Evolutionary conservation across 2,329 filamentous ascomycete species (phyloP).

Genomic region (Exophiala spinifera): DNA sequence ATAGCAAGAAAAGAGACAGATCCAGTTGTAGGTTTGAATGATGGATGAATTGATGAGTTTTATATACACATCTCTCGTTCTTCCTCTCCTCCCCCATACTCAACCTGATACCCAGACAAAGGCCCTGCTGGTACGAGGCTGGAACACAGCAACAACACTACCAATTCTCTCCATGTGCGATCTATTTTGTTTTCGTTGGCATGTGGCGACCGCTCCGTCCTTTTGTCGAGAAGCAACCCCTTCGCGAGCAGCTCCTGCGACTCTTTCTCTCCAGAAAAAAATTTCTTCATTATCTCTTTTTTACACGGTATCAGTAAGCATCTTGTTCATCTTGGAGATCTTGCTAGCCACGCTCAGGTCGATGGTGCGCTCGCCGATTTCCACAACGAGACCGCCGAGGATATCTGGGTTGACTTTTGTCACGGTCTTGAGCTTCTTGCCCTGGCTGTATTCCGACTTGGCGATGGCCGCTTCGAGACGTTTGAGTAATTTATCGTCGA

Average conservation of each 20-base stretch:
- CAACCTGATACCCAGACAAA: too few species aligned
- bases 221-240: too few species aligned
- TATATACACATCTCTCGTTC: neutral
- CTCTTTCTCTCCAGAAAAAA: neutral
- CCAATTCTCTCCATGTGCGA: too few species aligned
- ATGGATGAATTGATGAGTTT: neutral
- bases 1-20: too few species aligned
- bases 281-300: neutral
- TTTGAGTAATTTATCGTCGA: slow-evolving; percentile 81
- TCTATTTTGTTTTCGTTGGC: too few species aligned
- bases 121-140: too few species aligned
- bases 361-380: slow-evolving; percentile 96
- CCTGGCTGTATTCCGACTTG: slow-evolving; percentile 85
- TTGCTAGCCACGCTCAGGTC: slow-evolving; percentile 93
- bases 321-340: slow-evolving; percentile 99
- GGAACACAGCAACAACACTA: neutral
- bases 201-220: neutral
- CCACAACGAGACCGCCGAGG: slow-evolving; percentile 87
- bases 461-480: slow-evolving; percentile 82
- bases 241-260: too few species aligned
- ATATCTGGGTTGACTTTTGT: slow-evolving; percentile 95
- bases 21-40: neutral
- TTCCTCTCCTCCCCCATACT: neutral
- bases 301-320: slow-evolving; percentile 95
- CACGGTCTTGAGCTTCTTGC: slow-evolving; percentile 97